Conservation (phyloP, 352 stramenopile genomes). For the Phytopythium helicoides region DNA sequence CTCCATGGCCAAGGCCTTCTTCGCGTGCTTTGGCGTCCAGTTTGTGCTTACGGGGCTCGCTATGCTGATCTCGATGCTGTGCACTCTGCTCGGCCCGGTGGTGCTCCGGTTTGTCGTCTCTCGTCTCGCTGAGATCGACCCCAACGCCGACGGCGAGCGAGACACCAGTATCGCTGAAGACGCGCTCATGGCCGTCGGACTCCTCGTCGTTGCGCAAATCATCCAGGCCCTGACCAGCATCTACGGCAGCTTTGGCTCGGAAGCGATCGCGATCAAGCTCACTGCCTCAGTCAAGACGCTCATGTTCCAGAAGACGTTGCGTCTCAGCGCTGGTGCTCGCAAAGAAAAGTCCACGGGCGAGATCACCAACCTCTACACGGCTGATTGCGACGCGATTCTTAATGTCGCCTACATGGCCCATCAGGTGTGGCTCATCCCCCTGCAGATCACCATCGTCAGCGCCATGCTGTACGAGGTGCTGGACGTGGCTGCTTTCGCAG, state of each 20-base stretch:
- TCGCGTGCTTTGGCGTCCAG: constrained; percentile 26
- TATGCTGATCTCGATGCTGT: constrained; percentile 44
- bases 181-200: no score
- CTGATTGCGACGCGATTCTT: constrained; percentile 46
- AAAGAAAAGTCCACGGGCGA: constrained; percentile 45
- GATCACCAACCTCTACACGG: constrained; percentile 65
- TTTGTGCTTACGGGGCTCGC: constrained; percentile 36
- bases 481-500: constrained; percentile 30
- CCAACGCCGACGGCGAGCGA: not conserved
- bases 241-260: constrained; percentile 40
- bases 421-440: constrained; percentile 56
- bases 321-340: constrained; percentile 35
- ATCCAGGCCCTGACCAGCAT: constrained; percentile 52
- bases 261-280: constrained; percentile 56
- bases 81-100: constrained; percentile 42
- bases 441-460: constrained; percentile 42
- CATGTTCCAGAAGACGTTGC: constrained; percentile 53
- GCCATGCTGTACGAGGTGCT: constrained; percentile 47
- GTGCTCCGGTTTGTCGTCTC: constrained; percentile 43
- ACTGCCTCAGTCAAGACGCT: constrained; percentile 43
- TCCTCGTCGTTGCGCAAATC: constrained; percentile 36
- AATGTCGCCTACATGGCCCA: constrained; percentile 46
- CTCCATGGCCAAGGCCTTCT: constrained; percentile 27
- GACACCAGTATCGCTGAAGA: no score
- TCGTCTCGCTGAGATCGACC: constrained; percentile 11